Conservation (phyloP, 1,284 basidiomycete species). For the Malassezia arunalokei region DNA sequence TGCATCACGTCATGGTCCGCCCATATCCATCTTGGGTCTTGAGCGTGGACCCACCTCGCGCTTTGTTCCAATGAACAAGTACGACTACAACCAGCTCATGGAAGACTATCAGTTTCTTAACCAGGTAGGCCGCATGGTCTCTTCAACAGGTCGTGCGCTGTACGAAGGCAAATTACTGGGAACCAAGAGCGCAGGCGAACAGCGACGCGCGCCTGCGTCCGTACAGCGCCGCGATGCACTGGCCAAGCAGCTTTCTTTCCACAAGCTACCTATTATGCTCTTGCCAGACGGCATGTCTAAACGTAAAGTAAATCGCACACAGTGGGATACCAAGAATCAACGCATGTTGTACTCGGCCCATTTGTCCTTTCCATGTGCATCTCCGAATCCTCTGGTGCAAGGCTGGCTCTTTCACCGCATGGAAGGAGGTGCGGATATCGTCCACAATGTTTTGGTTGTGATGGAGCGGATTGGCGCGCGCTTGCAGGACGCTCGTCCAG, state of each 20-base stretch:
- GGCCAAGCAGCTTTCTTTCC: conserved; percentile 5
- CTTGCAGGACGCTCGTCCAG: not conserved
- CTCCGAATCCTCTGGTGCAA: not conserved
- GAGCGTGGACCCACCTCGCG: not conserved
- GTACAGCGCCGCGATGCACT: conserved; percentile 11
- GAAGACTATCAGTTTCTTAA: conserved; percentile 14
- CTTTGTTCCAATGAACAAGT: conserved; percentile 11
- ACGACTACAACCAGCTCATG: conserved; percentile 14
- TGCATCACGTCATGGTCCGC: not conserved
- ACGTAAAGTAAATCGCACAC: conserved; percentile 7
- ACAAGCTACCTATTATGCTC: conserved; percentile 13
- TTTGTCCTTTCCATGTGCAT: not conserved
- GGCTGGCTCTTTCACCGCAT: not conserved
- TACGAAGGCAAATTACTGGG: conserved; percentile 4
- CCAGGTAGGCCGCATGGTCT: conserved; percentile 12
- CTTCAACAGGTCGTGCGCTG: conserved; percentile 6
- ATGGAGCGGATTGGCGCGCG: conserved; percentile 1
- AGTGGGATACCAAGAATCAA: conserved; percentile 6
- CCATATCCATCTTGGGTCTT: not conserved
- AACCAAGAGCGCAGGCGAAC: not conserved
- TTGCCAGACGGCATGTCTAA: conserved; percentile 13
- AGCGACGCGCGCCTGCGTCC: conserved; percentile 1
- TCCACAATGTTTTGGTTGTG: not conserved
- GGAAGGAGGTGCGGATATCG: not conserved
- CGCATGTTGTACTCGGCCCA: conserved; percentile 6